A percentile compares a stretch with the other conserved stretches of the same genome.
Evolutionary conservation across 2,329 filamentous ascomycete species (phyloP).

Genomic region (Epichloe gansuensis): DNA sequence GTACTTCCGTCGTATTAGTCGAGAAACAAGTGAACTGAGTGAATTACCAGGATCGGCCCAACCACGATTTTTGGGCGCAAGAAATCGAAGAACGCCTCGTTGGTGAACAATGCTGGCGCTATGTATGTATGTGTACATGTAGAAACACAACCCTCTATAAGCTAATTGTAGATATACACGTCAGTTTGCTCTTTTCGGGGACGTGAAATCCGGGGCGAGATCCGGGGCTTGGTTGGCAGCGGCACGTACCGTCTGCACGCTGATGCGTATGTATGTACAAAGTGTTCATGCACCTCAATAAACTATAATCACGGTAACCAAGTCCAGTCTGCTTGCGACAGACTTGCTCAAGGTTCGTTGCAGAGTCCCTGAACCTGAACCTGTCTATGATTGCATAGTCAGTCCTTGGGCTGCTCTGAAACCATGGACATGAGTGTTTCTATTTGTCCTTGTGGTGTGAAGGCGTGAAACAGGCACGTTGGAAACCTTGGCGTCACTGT

Average conservation of each 20-base stretch:
- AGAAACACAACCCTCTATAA: slow-evolving; percentile 11
- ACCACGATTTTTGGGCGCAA: slow-evolving; percentile 17
- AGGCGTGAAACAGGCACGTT: slow-evolving; percentile 12
- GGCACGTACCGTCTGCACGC: slow-evolving; percentile 10
- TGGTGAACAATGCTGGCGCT: slow-evolving; percentile 11
- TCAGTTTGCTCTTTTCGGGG: too few relatives aligned
- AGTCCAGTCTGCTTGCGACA: slow-evolving; percentile 10
- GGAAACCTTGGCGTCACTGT: slow-evolving; percentile 11
- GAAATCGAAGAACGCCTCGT: slow-evolving; percentile 21
- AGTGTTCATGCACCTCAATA: slow-evolving; percentile 8
- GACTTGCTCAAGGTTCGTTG: slow-evolving; percentile 8
- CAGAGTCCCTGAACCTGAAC: slow-evolving; percentile 12
- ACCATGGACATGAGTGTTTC: slow-evolving; percentile 10
- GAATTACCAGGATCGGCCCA: slow-evolving; percentile 23
- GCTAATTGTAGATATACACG: slow-evolving; percentile 5
- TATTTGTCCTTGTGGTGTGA: slow-evolving; percentile 15
- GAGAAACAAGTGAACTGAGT: slow-evolving; percentile 19
- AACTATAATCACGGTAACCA: slow-evolving; percentile 7
- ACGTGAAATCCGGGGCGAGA: too few relatives aligned
- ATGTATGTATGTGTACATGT: slow-evolving; percentile 3
- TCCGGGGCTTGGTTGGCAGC: too few relatives aligned
- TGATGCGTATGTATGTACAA: slow-evolving; percentile 4
- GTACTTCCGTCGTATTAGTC: slow-evolving; percentile 8
- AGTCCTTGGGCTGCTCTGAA: slow-evolving; percentile 12
- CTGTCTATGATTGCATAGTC: slow-evolving; percentile 10